phyloP scores from a whole-genome alignment of 75 land plant species.

The Pinus tabuliformis region DNA sequence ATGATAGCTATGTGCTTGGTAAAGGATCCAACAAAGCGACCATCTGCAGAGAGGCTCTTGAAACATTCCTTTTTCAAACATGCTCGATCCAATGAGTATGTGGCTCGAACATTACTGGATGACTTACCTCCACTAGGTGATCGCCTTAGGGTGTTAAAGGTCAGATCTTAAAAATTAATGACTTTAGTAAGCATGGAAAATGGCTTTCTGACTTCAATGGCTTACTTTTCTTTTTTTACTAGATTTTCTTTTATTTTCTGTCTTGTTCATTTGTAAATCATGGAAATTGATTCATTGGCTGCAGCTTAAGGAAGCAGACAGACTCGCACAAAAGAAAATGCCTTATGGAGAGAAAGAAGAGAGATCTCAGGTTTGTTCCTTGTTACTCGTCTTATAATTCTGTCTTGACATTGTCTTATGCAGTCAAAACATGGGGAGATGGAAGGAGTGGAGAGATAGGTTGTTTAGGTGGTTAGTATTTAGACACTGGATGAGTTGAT shows the following conservation, averaged over 20 bases:
- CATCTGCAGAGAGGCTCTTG: conserved; percentile 76
- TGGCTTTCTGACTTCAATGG: background rate
- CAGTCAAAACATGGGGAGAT: background rate
- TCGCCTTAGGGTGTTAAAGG: conserved; percentile 72
- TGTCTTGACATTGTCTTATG: background rate
- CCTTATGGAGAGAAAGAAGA: conserved; percentile 77
- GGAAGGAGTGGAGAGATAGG: too few species aligned
- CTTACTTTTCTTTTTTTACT: background rate
- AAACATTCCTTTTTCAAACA: conserved; percentile 80
- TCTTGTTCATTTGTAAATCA: background rate
- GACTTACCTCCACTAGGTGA: conserved; percentile 82
- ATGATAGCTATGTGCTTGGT: conserved; percentile 84
- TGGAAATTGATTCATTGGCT: background rate
- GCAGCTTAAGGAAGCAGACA: conserved; percentile 67
- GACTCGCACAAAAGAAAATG: conserved; percentile 85
- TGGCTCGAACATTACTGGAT: conserved; percentile 50
- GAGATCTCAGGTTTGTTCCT: conserved; percentile 66
- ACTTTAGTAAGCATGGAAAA: background rate
- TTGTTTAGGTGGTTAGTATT: background rate
- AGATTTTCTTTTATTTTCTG: background rate
- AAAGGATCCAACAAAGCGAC: conserved; percentile 87
- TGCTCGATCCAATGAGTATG: conserved; percentile 66
- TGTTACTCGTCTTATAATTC: background rate
- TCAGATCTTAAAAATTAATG: conserved; percentile 9
- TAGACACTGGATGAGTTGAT: background rate